These are phyloP conservation scores for Sphaerulina musiva DNA, from an alignment of 2,329 filamentous ascomycete genomes.

Conservation along the genomic window DNA sequence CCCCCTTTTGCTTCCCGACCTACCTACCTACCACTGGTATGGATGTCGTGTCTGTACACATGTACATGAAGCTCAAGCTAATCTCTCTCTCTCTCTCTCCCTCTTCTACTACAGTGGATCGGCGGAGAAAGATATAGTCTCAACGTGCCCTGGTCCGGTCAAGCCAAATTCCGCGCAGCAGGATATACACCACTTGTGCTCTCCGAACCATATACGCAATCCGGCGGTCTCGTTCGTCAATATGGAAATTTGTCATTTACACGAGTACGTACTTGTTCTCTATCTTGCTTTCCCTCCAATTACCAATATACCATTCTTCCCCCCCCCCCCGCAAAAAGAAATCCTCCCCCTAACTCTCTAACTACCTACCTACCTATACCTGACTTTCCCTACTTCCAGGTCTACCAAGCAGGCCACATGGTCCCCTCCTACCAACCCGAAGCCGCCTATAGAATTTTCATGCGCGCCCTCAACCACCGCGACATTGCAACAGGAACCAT, in stretches of 20 bases:
- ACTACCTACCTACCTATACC: too few relatives aligned
- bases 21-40: too few relatives aligned
- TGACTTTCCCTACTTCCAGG: conserved; percentile 38
- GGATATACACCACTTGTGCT: conserved; percentile 40
- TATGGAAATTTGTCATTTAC: conserved; percentile 37
- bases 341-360: too few relatives aligned
- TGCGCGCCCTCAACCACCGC: conserved; percentile 30
- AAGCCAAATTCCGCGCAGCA: conserved; percentile 42
- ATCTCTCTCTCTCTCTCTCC: background rate
- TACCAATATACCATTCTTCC: too few relatives aligned
- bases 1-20: too few relatives aligned
- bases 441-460: conserved; percentile 36
- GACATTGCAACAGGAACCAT: conserved; percentile 35
- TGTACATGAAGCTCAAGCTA: too few relatives aligned
- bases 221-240: conserved; percentile 30
- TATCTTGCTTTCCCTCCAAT: too few relatives aligned
- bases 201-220: conserved; percentile 24
- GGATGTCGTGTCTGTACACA: too few relatives aligned
- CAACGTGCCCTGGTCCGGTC: conserved; percentile 42
- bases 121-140: conserved; percentile 50
- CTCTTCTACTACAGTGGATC: conserved; percentile 39
- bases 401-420: conserved; percentile 42
- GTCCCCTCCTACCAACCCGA: conserved; percentile 34
- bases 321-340: too few relatives aligned
- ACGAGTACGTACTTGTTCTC: conserved; percentile 20